phyloP scores from a whole-genome alignment of 768 basidiomycete genomes.

The Psilocybe cyanescens region DNA sequence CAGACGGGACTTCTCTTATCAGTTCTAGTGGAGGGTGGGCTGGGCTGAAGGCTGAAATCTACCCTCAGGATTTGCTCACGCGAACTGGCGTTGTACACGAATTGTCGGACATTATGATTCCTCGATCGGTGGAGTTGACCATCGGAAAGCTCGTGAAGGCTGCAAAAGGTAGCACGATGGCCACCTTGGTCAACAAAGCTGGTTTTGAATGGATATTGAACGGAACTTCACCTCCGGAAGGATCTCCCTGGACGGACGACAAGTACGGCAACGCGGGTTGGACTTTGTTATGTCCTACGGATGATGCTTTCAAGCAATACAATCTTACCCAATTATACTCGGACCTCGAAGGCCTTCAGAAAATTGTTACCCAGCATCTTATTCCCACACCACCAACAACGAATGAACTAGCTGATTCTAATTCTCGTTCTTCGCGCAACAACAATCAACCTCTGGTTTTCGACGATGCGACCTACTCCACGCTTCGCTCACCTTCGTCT shows the following conservation, averaged over 20 bases:
- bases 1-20: conserved; percentile 55
- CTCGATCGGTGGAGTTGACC: conserved; percentile 84
- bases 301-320: conserved; percentile 87
- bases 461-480: conserved; percentile 75
- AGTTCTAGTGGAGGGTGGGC: conserved; percentile 81
- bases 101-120: conserved; percentile 83
- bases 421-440: conserved; percentile 44
- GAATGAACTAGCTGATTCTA: conserved; percentile 21
- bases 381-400: conserved; percentile 48
- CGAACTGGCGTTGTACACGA: conserved; percentile 92
- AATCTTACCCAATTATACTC: conserved; percentile 79
- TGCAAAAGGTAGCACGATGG: conserved; percentile 89
- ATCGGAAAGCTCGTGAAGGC: conserved; percentile 91
- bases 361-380: conserved; percentile 77
- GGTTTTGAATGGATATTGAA: conserved; percentile 92
- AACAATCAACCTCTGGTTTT: conserved; percentile 77
- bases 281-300: conserved; percentile 90
- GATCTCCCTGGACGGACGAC: conserved; percentile 62
- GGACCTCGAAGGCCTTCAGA: conserved; percentile 53
- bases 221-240: conserved; percentile 78
- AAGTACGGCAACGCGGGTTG: conserved; percentile 62
- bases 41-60: conserved; percentile 63
- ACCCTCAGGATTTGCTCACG: conserved; percentile 74
- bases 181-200: conserved; percentile 78
- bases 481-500: conserved; percentile 68